A percentile compares a stretch with the other conserved stretches of the same genome.
These are phyloP conservation scores for Mycena galericulata DNA, from an alignment of 768 basidiomycete genomes.

Conservation along the genomic window DNA sequence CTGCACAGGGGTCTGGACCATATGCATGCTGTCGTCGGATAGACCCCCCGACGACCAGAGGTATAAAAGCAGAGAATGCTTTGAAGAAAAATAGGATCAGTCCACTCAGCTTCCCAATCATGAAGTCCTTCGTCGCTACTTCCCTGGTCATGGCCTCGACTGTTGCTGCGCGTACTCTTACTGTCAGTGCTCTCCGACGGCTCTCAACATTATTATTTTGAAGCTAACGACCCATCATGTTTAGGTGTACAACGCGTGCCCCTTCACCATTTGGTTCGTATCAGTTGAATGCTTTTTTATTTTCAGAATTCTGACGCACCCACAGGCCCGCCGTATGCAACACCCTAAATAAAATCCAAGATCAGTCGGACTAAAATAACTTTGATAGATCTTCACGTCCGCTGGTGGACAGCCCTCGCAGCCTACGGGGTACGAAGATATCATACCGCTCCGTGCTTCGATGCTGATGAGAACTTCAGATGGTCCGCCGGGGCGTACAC, in stretches of 20 bases:
- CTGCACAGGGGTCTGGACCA: too few species aligned
- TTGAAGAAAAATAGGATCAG: too few species aligned
- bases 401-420: conserved; percentile 19
- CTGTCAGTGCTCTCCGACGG: neutral
- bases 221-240: too few species aligned
- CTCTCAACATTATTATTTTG: too few species aligned
- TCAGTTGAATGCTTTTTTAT: neutral
- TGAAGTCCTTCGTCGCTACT: conserved; percentile 10
- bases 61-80: too few species aligned
- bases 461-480: neutral
- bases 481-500: conserved; percentile 14
- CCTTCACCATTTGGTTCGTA: conserved; percentile 63
- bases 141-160: conserved; percentile 39
- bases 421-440: conserved; percentile 29
- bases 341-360: too few species aligned
- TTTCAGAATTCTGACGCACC: neutral
- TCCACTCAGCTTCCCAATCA: conserved; percentile 40
- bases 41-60: too few species aligned
- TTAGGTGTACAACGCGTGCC: conserved; percentile 51
- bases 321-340: conserved; percentile 60
- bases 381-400: conserved; percentile 36
- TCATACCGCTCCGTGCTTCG: neutral
- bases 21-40: too few species aligned
- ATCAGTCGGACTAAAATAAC: neutral
- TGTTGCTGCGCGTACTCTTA: conserved; percentile 18